Evolutionary conservation across 305 asterid genomes (phyloP), one percentile per base, ranked within the genome.

Genomic region (Fraxinus ornus): DNA sequence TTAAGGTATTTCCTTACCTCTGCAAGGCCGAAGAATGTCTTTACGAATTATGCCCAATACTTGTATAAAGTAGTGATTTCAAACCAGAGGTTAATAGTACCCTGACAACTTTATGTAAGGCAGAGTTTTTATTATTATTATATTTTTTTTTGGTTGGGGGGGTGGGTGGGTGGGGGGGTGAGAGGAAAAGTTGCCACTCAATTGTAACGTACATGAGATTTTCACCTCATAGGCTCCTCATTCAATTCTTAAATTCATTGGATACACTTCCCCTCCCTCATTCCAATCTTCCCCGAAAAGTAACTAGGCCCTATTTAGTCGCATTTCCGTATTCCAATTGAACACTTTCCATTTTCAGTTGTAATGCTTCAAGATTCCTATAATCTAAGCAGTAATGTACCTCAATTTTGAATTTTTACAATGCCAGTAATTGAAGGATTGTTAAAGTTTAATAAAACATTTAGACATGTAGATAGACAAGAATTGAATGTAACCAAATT

Each of bases 341-440:
- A 60, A 60, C 70, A 60, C 70, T 60, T 60, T 0, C 70, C 70
- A 60, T 26, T 22, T 8, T 64, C 26, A 33, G 68, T 62, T 17
- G 57, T 62, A 26, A 30, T 66, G 55, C 81, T 84, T 76, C 81
- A 80, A 68, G 70, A 32, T 84, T 75, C 47, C 83, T 79, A 72
- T 49, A 52, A 82, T 66, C 22, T 81, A 33, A 37, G 36, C 74
- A 37, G 39, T 39, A 24, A 68, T 60, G 2, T 68, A 28, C 76
- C 21, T 55, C 55, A 26, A 32, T 28, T 33, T 33, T 62, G 71
- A 35, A 26, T 35, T 84, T 76, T 66, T 4, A 66, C 33, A 66
- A 26, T 24, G 19, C 19, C 74, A 66, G 36, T 26, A 66, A 66
- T 12, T 12, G 74, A 66, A 66, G 19, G 7, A 66, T 66, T 10